Evolutionary conservation across 768 basidiomycete species (phyloP).

Genomic region (Lactifluus hygrophoroides): DNA sequence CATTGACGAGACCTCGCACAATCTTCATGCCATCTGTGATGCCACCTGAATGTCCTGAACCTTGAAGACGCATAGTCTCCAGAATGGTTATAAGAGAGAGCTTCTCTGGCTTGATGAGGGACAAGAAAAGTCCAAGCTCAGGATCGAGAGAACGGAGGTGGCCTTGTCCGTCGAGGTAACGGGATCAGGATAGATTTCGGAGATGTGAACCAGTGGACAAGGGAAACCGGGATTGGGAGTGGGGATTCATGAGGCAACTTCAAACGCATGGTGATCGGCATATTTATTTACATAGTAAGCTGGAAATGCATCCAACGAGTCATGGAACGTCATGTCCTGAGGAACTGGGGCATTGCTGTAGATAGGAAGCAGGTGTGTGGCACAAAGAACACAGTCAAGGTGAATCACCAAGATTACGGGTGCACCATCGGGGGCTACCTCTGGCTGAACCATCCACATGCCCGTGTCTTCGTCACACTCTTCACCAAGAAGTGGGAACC

Average conservation of each 20-base stretch:
- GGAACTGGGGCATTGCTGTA: background rate
- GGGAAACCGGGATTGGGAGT: too few relatives aligned
- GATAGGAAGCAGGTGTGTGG: constrained; percentile 1
- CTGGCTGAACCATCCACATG: constrained; percentile 2
- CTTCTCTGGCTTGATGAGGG: constrained; percentile 64
- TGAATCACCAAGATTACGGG: background rate
- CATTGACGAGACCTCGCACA: constrained; percentile 63
- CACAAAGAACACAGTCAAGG: background rate
- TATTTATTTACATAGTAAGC: too few relatives aligned
- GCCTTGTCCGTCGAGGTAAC: too few relatives aligned
- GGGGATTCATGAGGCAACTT: too few relatives aligned
- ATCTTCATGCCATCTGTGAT: constrained; percentile 86
- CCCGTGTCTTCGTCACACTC: background rate
- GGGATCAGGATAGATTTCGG: too few relatives aligned
- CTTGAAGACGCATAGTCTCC: constrained; percentile 76
- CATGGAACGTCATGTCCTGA: too few relatives aligned
- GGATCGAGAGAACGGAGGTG: too few relatives aligned
- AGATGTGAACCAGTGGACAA: too few relatives aligned
- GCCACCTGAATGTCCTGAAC: constrained; percentile 67
- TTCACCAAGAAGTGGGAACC: background rate
- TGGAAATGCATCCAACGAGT: too few relatives aligned
- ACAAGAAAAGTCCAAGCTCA: constrained; percentile 65
- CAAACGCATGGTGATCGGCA: too few relatives aligned
- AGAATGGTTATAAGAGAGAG: constrained; percentile 85
- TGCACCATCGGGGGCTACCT: background rate